A percentile compares a stretch with the other conserved stretches of the same genome.
Conservation (phyloP, 139 green algal species). For the Dunaliella sp. region DNA sequence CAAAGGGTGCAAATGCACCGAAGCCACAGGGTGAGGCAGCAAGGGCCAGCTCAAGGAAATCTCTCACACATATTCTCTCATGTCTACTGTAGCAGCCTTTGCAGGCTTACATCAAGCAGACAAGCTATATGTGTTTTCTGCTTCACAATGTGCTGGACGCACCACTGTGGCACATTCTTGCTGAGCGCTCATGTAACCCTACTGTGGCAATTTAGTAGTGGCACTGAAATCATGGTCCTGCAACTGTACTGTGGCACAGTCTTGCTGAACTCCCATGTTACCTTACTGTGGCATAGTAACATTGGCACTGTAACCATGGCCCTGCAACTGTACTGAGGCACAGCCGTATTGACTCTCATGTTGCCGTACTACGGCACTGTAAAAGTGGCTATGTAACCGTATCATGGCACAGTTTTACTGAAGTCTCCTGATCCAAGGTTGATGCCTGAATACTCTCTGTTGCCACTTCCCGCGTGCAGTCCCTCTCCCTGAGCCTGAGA, state of each 20-base stretch:
- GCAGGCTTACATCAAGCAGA: background rate
- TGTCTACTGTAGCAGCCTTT: no score
- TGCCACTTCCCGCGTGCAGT: background rate
- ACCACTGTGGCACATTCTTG: no score
- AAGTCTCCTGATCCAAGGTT: no score
- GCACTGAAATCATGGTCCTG: background rate
- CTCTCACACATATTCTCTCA: background rate
- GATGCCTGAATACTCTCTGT: no score
- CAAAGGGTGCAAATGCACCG: background rate
- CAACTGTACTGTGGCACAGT: no score
- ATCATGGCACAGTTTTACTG: background rate
- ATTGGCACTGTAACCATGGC: background rate
- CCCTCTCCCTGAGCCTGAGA: constrained; percentile 10
- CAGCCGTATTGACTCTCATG: no score
- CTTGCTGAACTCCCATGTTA: no score
- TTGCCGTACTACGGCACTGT: no score
- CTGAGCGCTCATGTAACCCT: no score
- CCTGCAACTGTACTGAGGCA: background rate
- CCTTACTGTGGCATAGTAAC: background rate
- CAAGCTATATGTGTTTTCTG: no score
- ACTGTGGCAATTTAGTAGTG: background rate
- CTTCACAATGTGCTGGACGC: no score
- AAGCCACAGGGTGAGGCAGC: background rate
- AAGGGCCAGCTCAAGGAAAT: background rate
- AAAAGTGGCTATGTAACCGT: background rate